Evolutionary conservation across 2,329 filamentous ascomycete genomes (phyloP).

Genomic region (Verticillium nonalfalfae): DNA sequence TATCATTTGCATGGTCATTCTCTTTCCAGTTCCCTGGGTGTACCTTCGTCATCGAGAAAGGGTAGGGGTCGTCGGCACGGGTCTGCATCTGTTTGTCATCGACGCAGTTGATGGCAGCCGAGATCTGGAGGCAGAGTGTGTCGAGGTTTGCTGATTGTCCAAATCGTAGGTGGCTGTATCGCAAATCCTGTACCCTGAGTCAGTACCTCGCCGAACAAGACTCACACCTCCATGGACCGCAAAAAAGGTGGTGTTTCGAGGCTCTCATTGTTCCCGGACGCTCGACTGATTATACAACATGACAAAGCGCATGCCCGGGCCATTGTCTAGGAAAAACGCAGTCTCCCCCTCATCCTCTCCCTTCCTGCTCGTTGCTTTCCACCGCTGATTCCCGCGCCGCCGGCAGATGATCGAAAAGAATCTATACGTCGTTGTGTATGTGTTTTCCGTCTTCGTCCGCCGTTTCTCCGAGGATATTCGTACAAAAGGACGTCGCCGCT

Average conservation of each 20-base stretch:
- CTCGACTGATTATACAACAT: constrained; percentile 13
- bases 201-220: too few relatives aligned
- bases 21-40: too few relatives aligned
- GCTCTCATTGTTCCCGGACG: constrained; percentile 12
- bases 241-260: constrained; percentile 7
- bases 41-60: too few relatives aligned
- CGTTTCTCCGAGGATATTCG: constrained; percentile 6
- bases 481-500: constrained; percentile 5
- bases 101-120: too few relatives aligned
- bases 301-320: constrained; percentile 7
- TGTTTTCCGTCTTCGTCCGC: neutral
- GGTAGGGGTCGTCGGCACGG: too few relatives aligned
- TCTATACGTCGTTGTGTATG: neutral
- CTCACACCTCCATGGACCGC: too few relatives aligned
- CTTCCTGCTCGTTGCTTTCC: neutral
- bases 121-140: too few relatives aligned
- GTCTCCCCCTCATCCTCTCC: constrained; percentile 4
- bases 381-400: neutral
- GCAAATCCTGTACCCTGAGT: too few relatives aligned
- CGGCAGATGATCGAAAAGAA: neutral
- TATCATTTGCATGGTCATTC: too few relatives aligned
- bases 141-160: too few relatives aligned
- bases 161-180: too few relatives aligned
- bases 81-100: too few relatives aligned
- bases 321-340: constrained; percentile 12